Conservation (phyloP, 2,329 filamentous ascomycete species). For the Nothophaeocryptopus gaeumannii region DNA sequence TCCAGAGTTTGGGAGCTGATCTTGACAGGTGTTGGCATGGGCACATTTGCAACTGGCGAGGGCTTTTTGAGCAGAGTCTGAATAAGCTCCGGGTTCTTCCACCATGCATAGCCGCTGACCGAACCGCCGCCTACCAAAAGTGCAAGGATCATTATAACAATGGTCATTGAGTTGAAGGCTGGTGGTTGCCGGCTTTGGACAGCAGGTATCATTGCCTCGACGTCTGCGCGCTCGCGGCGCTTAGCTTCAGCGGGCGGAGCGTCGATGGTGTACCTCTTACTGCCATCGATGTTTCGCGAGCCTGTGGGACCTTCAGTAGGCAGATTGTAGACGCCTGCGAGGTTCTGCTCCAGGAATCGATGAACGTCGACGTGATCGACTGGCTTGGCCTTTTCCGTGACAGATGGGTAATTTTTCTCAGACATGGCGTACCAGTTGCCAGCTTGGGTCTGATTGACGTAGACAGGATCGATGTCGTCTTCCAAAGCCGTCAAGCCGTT, state of each 20-base stretch:
- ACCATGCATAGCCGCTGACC: too few species aligned
- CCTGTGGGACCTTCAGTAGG: slow-evolving; percentile 10
- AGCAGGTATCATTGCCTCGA: too few species aligned
- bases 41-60: too few species aligned
- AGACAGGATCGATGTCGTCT: slow-evolving; percentile 53
- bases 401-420: slow-evolving; percentile 78
- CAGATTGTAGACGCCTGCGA: slow-evolving; percentile 33
- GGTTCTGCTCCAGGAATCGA: slow-evolving; percentile 39
- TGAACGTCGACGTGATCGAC: slow-evolving; percentile 59
- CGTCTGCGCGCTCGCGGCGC: too few species aligned
- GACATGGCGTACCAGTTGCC: slow-evolving; percentile 95
- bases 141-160: too few species aligned
- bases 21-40: too few species aligned
- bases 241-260: slow-evolving; percentile 8
- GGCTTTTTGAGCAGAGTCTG: too few species aligned
- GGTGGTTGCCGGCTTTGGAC: too few species aligned
- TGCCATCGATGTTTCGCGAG: slow-evolving; percentile 15
- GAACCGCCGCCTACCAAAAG: too few species aligned
- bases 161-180: too few species aligned
- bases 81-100: too few species aligned
- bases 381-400: slow-evolving; percentile 65
- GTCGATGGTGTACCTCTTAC: slow-evolving; percentile 18
- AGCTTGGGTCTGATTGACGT: slow-evolving; percentile 80
- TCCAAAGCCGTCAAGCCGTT: slow-evolving; percentile 28
- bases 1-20: too few species aligned